Evolutionary conservation across 2,329 filamentous ascomycete genomes (phyloP), one percentile per base, ranked within the genome.

Genomic region (Purpureocillium lavendulum): DNA sequence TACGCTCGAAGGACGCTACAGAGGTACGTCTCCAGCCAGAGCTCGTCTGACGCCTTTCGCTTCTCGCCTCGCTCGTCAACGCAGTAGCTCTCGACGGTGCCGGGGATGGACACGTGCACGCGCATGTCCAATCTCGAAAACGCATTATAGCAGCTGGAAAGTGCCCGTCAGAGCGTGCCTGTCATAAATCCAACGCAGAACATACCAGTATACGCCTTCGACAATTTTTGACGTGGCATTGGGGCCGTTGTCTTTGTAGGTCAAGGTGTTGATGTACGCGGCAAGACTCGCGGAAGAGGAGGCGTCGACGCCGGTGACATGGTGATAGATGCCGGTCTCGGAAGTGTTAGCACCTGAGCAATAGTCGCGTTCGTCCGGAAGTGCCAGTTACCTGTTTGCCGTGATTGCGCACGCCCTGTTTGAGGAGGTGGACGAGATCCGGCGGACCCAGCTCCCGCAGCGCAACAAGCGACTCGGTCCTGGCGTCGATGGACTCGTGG

Each of bases 81-180:
- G 61, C 90, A 97, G 61, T 96, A 97, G 64, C 87, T 94, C 61
- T 98, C 90, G 38, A 98, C 87, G 9, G 86, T 92, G 44, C 92
- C 92, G 14, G 92, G 92, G 48, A 98, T 97, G 48, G 89, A 90
- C 43, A 98, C 90, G 57, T 97, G 89, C 11, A 98, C 90, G 45
- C 92, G 87, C 92, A 98, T 98, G 57, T 98, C 92, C 39, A 97
- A 75, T 48, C 94, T 80, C 5, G 92, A 97, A 63, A 98, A 96
- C 49, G 92, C 92, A 86, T 98, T 98, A 74, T 98, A 98, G 66
- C 92, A 98, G 66, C 71, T 75, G 42, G 8, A 7, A 10, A 14
- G 4, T 12, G 37, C 52, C 33, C 48, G 49, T 48, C 36, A 50
- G 40, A 34, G 11, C 26, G 37, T 16, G 32, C 26, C 21, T 26